Evolutionary conservation across 2,329 filamentous ascomycete genomes (phyloP), one percentile per base, ranked within the genome.

Genomic region (Sarocladium oryzae): DNA sequence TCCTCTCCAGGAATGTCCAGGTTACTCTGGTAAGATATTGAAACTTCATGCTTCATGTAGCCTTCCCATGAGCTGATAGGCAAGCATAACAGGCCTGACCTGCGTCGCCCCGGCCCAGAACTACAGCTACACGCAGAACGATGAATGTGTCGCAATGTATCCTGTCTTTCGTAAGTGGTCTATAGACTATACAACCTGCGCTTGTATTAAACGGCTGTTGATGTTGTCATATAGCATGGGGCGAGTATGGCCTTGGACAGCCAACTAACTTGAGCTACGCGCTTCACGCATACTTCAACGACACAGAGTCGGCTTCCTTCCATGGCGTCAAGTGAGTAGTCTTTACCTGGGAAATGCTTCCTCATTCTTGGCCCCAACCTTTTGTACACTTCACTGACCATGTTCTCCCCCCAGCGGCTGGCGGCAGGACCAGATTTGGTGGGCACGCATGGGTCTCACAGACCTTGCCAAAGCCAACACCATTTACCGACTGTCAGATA

Each of bases 351-450:
- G 24, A 52, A 18, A 8, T 9, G 20, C n/a, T n/a, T n/a, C n/a
- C n/a, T n/a, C n/a, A n/a, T n/a, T n/a, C n/a, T n/a, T n/a, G n/a
- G n/a, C n/a, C n/a, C n/a, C n/a, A n/a, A n/a, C n/a, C n/a, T n/a
- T n/a, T n/a, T n/a, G n/a, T n/a, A n/a, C n/a, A n/a, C n/a, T n/a
- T n/a, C n/a, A n/a, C n/a, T n/a, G n/a, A n/a, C n/a, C n/a, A n/a
- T n/a, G n/a, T n/a, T n/a, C n/a, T n/a, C n/a, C n/a, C n/a, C 46
- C 48, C 41, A 28, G 18, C 13, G 40, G 40, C 8, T 48, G 51
- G 51, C 46, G 45, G 11, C 40, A 48, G n/a, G 51, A 38, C 21
- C n/a, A 43, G 2, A 49, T 52, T 21, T 52, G 51, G 51, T 28
- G 46, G 20, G 51, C 51, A 9, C 51, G 51, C 2, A 36, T 52